phyloP scores from a whole-genome alignment of 257 asterid genomes.

The Solanum sitiens region DNA sequence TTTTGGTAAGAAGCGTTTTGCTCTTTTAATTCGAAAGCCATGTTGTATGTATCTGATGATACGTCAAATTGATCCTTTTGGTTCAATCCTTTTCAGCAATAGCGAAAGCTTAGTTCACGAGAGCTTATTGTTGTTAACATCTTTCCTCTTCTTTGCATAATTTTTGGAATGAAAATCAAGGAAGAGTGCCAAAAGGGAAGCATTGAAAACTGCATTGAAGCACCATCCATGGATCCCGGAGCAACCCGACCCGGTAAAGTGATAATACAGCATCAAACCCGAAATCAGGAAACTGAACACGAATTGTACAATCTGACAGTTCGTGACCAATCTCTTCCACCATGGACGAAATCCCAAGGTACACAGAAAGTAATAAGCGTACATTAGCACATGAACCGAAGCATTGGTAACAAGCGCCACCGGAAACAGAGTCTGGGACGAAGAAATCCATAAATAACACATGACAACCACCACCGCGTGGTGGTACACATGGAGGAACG shows the following conservation, averaged over 20 bases:
- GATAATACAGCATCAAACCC: slow-evolving; percentile 61
- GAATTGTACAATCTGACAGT: slow-evolving; percentile 73
- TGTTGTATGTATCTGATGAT: too few species aligned
- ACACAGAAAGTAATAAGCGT: slow-evolving; percentile 62
- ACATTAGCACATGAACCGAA: slow-evolving; percentile 85
- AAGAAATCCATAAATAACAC: slow-evolving; percentile 68
- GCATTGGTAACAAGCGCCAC: slow-evolving; percentile 88
- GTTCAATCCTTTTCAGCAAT: background rate
- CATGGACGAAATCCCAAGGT: slow-evolving; percentile 59
- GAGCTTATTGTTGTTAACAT: slow-evolving; percentile 11
- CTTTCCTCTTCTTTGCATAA: slow-evolving; percentile 34
- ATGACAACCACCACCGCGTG: slow-evolving; percentile 75
- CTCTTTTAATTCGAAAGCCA: too few species aligned
- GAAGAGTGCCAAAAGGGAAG: slow-evolving; percentile 60
- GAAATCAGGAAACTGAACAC: slow-evolving; percentile 64
- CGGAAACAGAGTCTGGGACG: slow-evolving; percentile 75
- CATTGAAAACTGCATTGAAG: slow-evolving; percentile 81
- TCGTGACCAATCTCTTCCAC: slow-evolving; percentile 86
- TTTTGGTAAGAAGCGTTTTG: too few species aligned
- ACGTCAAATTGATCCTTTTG: too few species aligned
- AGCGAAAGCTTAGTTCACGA: background rate
- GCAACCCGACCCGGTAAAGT: slow-evolving; percentile 68
- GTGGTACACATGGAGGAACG: slow-evolving; percentile 94
- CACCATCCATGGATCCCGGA: slow-evolving; percentile 84
- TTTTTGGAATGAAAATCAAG: slow-evolving; percentile 59